These are phyloP conservation scores for Colletotrichum nymphaeae DNA, from an alignment of 2,329 filamentous ascomycete species.

Conservation along the genomic window DNA sequence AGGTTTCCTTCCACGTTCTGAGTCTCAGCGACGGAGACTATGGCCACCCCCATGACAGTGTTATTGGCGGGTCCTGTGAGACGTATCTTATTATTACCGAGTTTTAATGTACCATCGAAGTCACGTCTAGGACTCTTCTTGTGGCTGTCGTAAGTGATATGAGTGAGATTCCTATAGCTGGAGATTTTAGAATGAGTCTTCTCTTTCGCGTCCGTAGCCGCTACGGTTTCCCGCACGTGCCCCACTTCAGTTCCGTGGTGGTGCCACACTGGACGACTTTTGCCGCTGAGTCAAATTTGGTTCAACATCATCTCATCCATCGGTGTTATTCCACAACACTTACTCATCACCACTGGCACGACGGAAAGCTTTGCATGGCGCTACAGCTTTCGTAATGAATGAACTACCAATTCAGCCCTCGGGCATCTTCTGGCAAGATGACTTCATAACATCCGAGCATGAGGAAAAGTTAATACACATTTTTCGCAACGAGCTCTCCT, in stretches of 20 bases:
- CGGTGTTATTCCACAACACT: not conserved
- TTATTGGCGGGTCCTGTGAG: not conserved
- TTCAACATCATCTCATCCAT: not conserved
- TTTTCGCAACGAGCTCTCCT: conserved; percentile 56
- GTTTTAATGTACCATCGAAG: not conserved
- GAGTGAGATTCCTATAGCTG: not conserved
- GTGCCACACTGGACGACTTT: not conserved
- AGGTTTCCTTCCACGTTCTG: not conserved
- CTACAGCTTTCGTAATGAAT: conserved; percentile 32
- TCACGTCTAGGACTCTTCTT: not conserved
- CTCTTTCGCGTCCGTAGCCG: too few relatives aligned
- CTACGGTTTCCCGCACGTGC: not conserved
- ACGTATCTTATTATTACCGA: not conserved
- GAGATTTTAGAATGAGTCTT: too few relatives aligned
- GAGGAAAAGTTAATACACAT: conserved; percentile 56
- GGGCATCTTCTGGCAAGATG: conserved; percentile 55
- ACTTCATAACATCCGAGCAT: conserved; percentile 59
- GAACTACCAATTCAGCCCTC: conserved; percentile 44
- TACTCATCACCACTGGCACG: not conserved
- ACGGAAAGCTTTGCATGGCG: not conserved
- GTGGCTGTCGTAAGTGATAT: not conserved
- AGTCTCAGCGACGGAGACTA: not conserved
- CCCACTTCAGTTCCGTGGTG: not conserved
- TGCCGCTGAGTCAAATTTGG: not conserved
- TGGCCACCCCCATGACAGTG: not conserved